Percentiles rank a stretch among this genome's conserved stretches.
phyloP scores from a whole-genome alignment of 306 rosid species.

The Heteromeles arbutifolia region DNA sequence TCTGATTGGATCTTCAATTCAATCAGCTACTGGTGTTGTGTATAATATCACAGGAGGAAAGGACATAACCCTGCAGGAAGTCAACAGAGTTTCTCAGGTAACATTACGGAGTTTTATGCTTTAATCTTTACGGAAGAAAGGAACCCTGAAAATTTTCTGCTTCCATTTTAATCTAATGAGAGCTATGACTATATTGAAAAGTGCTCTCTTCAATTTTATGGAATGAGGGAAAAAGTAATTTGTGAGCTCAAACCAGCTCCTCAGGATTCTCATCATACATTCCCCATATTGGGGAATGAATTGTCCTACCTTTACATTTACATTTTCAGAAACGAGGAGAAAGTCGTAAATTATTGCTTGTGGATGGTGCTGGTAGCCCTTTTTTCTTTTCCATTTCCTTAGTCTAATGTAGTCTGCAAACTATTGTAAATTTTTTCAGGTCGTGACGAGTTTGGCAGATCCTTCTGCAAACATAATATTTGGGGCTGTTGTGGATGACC shows the following conservation, averaged over 20 bases:
- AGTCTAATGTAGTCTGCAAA: neutral
- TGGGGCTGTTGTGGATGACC: slow-evolving; percentile 94
- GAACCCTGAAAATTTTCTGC: neutral
- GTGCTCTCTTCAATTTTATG: neutral
- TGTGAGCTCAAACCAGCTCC: neutral
- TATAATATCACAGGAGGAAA: slow-evolving; percentile 97
- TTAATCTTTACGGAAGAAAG: neutral
- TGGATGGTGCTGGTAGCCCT: neutral
- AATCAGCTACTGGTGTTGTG: slow-evolving; percentile 95
- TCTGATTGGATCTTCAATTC: slow-evolving; percentile 90
- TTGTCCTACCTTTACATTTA: too few relatives aligned
- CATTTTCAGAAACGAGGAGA: too few relatives aligned
- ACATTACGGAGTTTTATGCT: slow-evolving; percentile 8
- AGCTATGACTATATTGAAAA: neutral
- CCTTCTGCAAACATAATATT: slow-evolving; percentile 95
- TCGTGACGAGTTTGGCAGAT: slow-evolving; percentile 93
- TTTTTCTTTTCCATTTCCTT: neutral
- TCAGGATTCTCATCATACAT: neutral
- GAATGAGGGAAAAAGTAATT: too few relatives aligned
- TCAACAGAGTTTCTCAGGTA: slow-evolving; percentile 96
- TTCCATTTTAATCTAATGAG: neutral
- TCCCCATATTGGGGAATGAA: too few relatives aligned
- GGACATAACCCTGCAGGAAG: slow-evolving; percentile 98
- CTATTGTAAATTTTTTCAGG: slow-evolving; percentile 39
- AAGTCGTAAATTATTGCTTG: neutral